These are phyloP conservation scores for Sordariomycetes sp. DNA, from an alignment of 2,329 filamentous ascomycete species.

Conservation along the genomic window DNA sequence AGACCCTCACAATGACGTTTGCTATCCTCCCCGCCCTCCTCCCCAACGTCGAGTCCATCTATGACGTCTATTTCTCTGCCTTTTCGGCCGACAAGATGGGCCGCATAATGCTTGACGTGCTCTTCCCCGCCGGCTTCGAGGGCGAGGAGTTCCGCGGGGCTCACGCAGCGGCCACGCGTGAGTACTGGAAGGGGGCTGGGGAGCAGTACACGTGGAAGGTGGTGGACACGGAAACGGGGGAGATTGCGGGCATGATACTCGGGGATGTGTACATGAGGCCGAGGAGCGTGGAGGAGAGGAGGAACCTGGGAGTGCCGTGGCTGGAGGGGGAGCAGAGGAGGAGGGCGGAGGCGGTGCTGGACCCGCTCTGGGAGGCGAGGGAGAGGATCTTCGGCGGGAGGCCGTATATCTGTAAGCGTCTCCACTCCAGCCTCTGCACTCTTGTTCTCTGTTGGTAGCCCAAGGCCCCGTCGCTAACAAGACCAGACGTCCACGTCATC, in stretches of 20 bases:
- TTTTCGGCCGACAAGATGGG: conserved; percentile 24
- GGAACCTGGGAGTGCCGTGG: conserved; percentile 29
- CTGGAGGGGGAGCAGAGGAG: conserved; percentile 27
- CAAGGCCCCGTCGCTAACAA: neutral
- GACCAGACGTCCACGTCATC: conserved; percentile 22
- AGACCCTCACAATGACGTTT: conserved; percentile 9
- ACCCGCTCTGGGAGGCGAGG: conserved; percentile 24
- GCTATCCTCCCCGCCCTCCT: conserved; percentile 29
- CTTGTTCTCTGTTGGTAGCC: no score
- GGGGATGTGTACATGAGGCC: conserved; percentile 25
- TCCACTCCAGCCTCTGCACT: no score
- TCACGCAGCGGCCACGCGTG: conserved; percentile 25
- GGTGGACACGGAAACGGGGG: conserved; percentile 25
- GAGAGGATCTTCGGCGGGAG: conserved; percentile 24
- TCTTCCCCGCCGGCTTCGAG: conserved; percentile 22
- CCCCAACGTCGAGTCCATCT: conserved; percentile 29
- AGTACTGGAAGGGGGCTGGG: conserved; percentile 21
- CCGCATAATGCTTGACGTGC: conserved; percentile 23
- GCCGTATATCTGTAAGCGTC: conserved; percentile 26
- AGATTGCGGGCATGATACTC: conserved; percentile 32
- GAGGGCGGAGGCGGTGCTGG: conserved; percentile 26
- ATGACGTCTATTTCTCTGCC: conserved; percentile 31
- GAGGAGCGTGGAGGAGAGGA: conserved; percentile 24
- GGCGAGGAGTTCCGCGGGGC: conserved; percentile 23
- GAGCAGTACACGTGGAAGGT: conserved; percentile 33